phyloP scores from a whole-genome alignment of 176 grass and related monocot species.

The Phragmites australis region DNA sequence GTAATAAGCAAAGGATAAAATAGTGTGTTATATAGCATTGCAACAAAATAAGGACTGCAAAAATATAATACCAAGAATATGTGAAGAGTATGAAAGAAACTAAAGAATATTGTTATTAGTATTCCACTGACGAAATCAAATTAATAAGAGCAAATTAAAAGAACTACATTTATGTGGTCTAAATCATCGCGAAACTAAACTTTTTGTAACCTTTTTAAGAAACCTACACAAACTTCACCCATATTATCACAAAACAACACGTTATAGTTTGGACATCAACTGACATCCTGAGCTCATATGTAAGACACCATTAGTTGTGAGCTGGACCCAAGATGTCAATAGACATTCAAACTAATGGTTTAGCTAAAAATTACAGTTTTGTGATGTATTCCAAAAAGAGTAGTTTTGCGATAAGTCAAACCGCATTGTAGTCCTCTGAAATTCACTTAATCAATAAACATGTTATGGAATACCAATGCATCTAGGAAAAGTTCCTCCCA shows the following conservation, averaged over 20 bases:
- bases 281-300: too few relatives aligned
- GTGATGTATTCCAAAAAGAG: neutral
- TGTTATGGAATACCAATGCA: neutral
- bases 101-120: neutral
- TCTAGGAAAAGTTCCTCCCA: neutral
- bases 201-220: neutral
- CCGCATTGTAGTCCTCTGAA: neutral
- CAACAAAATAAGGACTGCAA: neutral
- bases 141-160: neutral
- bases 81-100: conserved; percentile 8
- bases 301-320: too few relatives aligned
- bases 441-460: conserved; percentile 1
- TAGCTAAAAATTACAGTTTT: too few relatives aligned
- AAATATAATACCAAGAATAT: neutral
- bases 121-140: neutral
- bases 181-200: neutral
- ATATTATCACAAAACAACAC: too few relatives aligned
- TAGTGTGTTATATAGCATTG: neutral
- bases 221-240: too few relatives aligned
- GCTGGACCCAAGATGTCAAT: too few relatives aligned
- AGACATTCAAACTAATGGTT: conserved; percentile 3
- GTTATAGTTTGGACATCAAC: neutral
- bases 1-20: conserved; percentile 33
- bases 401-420: neutral
- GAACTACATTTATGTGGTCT: neutral